Evolutionary conservation across 768 basidiomycete species (phyloP).

Genomic region (Boletellus ananas): DNA sequence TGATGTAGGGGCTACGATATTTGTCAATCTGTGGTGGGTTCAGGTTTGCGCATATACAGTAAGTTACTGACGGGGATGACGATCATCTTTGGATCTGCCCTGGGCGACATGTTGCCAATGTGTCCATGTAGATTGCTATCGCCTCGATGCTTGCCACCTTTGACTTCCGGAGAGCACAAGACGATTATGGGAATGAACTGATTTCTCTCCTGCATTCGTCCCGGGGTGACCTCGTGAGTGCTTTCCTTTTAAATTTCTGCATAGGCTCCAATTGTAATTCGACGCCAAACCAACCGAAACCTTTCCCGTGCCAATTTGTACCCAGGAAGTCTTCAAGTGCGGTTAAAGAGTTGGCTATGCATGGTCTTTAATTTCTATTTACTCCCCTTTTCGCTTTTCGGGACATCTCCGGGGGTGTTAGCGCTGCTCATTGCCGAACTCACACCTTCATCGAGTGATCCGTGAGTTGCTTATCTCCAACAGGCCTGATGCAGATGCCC

Average conservation of each 20-base stretch:
- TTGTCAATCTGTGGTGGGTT: constrained; percentile 24
- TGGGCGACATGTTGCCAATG: constrained; percentile 20
- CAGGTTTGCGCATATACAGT: neutral
- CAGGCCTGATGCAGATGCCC: too few relatives aligned
- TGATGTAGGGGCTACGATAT: constrained; percentile 15
- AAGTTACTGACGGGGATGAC: neutral
- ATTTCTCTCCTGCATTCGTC: constrained; percentile 22
- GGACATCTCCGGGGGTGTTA: too few relatives aligned
- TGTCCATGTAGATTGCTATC: constrained; percentile 26
- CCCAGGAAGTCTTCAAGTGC: constrained; percentile 12
- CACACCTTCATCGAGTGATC: too few relatives aligned
- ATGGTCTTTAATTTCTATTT: constrained; percentile 2
- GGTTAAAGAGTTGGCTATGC: constrained; percentile 11
- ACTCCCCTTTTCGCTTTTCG: neutral
- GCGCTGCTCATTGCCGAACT: too few relatives aligned
- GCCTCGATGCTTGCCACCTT: constrained; percentile 23
- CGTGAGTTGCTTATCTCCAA: too few relatives aligned
- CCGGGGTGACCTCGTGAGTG: constrained; percentile 19
- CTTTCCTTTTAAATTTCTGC: neutral
- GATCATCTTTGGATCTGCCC: constrained; percentile 18
- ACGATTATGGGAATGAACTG: constrained; percentile 22
- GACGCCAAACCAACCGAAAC: constrained; percentile 9
- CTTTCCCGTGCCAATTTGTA: constrained; percentile 21
- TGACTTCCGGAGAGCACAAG: constrained; percentile 19
- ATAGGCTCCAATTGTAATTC: neutral